These are phyloP conservation scores for Basipetospora chlamydospora DNA, from an alignment of 2,329 filamentous ascomycete genomes.

Conservation along the genomic window DNA sequence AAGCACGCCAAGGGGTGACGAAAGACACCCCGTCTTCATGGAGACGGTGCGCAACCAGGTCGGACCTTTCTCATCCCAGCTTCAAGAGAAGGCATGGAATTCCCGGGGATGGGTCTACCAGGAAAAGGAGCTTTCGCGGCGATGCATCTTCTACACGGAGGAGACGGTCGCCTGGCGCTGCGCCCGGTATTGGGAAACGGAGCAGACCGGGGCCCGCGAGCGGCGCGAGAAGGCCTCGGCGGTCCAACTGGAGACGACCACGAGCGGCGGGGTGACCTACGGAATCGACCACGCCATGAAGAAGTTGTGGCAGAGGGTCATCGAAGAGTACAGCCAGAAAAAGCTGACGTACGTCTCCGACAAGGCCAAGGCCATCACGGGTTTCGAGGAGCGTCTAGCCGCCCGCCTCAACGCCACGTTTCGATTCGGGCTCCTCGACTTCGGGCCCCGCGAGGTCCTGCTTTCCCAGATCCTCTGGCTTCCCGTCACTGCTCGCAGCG, in stretches of 20 bases:
- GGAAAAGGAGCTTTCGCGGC: slow-evolving; percentile 20
- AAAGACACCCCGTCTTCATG: slow-evolving; percentile 1
- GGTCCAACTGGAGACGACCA: neutral
- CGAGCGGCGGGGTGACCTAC: neutral
- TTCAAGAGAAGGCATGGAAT: slow-evolving; percentile 13
- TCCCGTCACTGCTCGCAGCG: neutral
- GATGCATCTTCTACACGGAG: slow-evolving; percentile 13
- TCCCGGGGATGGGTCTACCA: slow-evolving; percentile 22
- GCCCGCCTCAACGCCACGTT: neutral
- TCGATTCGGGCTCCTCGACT: slow-evolving; percentile 2
- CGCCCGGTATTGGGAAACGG: slow-evolving; percentile 1
- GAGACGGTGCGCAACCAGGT: neutral
- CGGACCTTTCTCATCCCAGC: neutral
- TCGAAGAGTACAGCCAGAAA: slow-evolving; percentile 1
- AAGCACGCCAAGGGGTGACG: neutral
- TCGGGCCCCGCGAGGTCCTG: neutral
- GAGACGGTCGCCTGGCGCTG: neutral
- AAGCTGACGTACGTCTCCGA: neutral
- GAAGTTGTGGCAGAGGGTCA: neutral
- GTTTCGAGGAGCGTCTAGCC: neutral
- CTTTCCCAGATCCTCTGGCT: neutral
- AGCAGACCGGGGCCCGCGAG: neutral
- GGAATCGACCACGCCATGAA: neutral
- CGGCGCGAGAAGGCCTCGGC: neutral
- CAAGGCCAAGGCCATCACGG: neutral